Conservation (phyloP, 306 rosid genomes). For the Inga laurina region DNA sequence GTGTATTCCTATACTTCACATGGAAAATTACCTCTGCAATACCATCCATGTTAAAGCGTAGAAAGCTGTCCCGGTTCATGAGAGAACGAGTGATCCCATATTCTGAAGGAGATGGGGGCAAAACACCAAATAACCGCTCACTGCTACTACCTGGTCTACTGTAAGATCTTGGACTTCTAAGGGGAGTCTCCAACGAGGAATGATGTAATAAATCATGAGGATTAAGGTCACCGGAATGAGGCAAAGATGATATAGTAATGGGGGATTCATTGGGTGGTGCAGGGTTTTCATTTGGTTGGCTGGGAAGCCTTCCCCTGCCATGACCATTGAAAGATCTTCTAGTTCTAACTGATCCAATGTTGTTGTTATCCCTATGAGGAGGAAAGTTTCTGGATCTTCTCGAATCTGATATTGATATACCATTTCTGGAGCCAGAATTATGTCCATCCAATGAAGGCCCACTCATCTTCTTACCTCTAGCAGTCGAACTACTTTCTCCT, state of each 20-base stretch:
- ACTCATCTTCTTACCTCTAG: conserved; percentile 75
- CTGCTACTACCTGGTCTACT: conserved; percentile 54
- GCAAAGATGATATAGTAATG: conserved; percentile 43
- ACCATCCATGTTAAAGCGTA: conserved; percentile 78
- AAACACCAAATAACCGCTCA: conserved; percentile 48
- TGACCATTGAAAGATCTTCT: conserved; percentile 54
- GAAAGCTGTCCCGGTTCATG: conserved; percentile 57
- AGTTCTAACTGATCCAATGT: conserved; percentile 57
- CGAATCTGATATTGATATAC: conserved; percentile 77
- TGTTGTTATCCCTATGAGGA: conserved; percentile 55
- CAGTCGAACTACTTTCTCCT: conserved; percentile 82
- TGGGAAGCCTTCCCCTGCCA: conserved; percentile 58
- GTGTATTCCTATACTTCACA: not conserved
- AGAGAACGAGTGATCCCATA: conserved; percentile 57
- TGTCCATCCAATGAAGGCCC: conserved; percentile 58
- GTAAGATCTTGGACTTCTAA: conserved; percentile 46
- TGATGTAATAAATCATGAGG: conserved; percentile 49
- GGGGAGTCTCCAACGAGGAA: conserved; percentile 47
- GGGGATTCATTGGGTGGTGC: conserved; percentile 41
- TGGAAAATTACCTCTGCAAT: conserved; percentile 76
- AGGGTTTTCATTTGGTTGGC: conserved; percentile 58
- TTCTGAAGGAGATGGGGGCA: conserved; percentile 54
- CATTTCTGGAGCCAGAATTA: conserved; percentile 51
- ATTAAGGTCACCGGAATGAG: conserved; percentile 53
- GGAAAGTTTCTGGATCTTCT: conserved; percentile 59